Evolutionary conservation across 2,329 filamentous ascomycete species (phyloP).

Genomic region (Raffaelea deltoideospora): DNA sequence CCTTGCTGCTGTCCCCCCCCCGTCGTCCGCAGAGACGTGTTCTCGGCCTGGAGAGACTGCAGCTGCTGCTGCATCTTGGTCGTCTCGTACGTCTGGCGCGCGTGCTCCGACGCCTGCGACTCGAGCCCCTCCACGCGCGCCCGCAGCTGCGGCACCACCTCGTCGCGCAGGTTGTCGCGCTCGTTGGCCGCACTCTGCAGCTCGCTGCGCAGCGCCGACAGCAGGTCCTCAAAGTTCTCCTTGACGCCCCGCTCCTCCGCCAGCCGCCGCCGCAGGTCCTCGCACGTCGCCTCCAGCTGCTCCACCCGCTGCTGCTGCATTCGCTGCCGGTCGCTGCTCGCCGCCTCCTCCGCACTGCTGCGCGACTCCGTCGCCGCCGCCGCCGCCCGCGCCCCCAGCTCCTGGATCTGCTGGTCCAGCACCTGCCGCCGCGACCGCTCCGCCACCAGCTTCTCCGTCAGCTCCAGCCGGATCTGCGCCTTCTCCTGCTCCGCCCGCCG

Average conservation of each 20-base stretch:
- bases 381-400: constrained; percentile 64
- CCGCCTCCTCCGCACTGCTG: constrained; percentile 30
- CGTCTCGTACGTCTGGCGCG: constrained; percentile 63
- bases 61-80: constrained; percentile 80
- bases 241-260: constrained; percentile 76
- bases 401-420: constrained; percentile 71
- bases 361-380: constrained; percentile 36
- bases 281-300: constrained; percentile 66
- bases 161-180: constrained; percentile 80
- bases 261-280: constrained; percentile 69
- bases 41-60: constrained; percentile 36
- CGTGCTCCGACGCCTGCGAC: constrained; percentile 53
- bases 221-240: constrained; percentile 83
- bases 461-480: constrained; percentile 69
- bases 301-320: constrained; percentile 40
- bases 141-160: constrained; percentile 66
- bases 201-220: constrained; percentile 70
- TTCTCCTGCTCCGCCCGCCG: constrained; percentile 82
- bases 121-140: constrained; percentile 68
- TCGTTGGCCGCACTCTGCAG: constrained; percentile 73
- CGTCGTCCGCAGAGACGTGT: constrained; percentile 35
- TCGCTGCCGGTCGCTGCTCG: too few species aligned
- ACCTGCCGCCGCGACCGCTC: constrained; percentile 62
- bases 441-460: constrained; percentile 75
- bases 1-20: background rate